phyloP scores from a whole-genome alignment of 768 basidiomycete species.

The Collybia nuda region DNA sequence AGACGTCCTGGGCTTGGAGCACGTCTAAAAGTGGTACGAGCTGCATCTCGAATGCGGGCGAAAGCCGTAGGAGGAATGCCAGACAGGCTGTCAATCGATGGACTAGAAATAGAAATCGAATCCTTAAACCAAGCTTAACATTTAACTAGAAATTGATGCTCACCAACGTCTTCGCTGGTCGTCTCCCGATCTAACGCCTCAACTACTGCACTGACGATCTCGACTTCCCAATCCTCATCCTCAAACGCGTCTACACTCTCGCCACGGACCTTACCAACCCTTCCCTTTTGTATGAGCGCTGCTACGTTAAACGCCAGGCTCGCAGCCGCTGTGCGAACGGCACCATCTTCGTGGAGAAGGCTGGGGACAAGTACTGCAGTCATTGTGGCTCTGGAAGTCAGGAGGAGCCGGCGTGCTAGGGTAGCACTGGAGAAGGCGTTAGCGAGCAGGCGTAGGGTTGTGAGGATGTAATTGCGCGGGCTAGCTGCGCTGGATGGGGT shows the following conservation, averaged over 20 bases:
- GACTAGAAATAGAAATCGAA: constrained; percentile 45
- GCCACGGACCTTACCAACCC: constrained; percentile 42
- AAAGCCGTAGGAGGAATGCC: constrained; percentile 72
- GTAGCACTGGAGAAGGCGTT: constrained; percentile 61
- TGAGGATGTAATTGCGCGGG: constrained; percentile 61
- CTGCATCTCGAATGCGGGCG: constrained; percentile 63
- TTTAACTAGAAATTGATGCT: constrained; percentile 26
- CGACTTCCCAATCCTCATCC: constrained; percentile 84
- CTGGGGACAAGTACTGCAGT: constrained; percentile 56
- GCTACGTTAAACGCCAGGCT: constrained; percentile 80
- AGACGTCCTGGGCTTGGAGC: constrained; percentile 54
- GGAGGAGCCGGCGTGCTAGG: constrained; percentile 39
- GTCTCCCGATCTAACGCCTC: constrained; percentile 76
- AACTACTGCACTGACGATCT: constrained; percentile 79
- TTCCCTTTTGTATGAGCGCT: constrained; percentile 59
- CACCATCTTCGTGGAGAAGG: constrained; percentile 65
- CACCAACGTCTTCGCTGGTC: constrained; percentile 78
- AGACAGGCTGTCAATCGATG: constrained; percentile 82
- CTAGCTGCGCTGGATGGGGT: constrained; percentile 7
- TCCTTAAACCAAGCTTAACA: constrained; percentile 1
- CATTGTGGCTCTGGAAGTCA: constrained; percentile 29
- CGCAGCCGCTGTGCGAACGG: constrained; percentile 77
- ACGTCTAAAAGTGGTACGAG: constrained; percentile 65
- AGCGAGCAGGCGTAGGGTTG: constrained; percentile 62
- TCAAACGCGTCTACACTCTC: constrained; percentile 39